Conservation (phyloP, 495 filamentous ascomycete genomes). For the Chaetomidium leptoderma region DNA sequence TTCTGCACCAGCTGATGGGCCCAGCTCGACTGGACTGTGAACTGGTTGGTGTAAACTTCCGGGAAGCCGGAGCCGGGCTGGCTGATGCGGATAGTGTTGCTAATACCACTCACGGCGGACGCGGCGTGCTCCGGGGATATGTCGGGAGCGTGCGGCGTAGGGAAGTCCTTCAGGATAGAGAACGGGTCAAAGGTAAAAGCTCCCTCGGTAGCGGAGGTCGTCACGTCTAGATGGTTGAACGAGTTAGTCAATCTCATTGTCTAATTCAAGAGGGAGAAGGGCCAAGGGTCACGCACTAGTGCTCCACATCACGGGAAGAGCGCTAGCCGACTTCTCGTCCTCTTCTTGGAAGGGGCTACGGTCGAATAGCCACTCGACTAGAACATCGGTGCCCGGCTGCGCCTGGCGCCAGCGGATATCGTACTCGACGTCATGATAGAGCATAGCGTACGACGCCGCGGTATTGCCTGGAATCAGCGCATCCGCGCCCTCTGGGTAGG, state of each 20-base stretch:
- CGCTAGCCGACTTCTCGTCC: conserved; percentile 4
- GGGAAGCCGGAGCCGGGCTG: conserved; percentile 11
- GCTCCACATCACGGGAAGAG: conserved; percentile 9
- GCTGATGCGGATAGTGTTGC: conserved; percentile 12
- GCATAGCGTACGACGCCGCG: conserved; percentile 7
- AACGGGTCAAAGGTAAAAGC: conserved; percentile 7
- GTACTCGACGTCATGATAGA: conserved; percentile 9
- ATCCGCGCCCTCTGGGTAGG: conserved; percentile 8
- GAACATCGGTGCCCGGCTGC: conserved; percentile 1
- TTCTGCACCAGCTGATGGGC: conserved; percentile 10
- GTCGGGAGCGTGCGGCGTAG: conserved; percentile 7
- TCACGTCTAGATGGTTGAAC: conserved; percentile 8
- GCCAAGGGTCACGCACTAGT: conserved; percentile 8
- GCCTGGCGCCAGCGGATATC: conserved; percentile 12
- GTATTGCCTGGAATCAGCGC: conserved; percentile 3
- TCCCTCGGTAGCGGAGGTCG: conserved; percentile 3
- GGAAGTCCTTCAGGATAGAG: conserved; percentile 7
- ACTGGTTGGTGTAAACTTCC: conserved; percentile 4
- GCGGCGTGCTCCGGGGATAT: conserved; percentile 1
- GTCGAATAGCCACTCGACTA: conserved; percentile 9
- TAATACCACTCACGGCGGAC: conserved; percentile 4
- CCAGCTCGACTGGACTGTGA: conserved; percentile 8
- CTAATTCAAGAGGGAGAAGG: conserved; percentile 3
- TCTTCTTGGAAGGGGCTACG: background rate
- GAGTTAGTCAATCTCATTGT: conserved; percentile 7